These are phyloP conservation scores for Apiotrichum mycotoxinovorans DNA, from an alignment of 1,284 basidiomycete species.

Conservation along the genomic window DNA sequence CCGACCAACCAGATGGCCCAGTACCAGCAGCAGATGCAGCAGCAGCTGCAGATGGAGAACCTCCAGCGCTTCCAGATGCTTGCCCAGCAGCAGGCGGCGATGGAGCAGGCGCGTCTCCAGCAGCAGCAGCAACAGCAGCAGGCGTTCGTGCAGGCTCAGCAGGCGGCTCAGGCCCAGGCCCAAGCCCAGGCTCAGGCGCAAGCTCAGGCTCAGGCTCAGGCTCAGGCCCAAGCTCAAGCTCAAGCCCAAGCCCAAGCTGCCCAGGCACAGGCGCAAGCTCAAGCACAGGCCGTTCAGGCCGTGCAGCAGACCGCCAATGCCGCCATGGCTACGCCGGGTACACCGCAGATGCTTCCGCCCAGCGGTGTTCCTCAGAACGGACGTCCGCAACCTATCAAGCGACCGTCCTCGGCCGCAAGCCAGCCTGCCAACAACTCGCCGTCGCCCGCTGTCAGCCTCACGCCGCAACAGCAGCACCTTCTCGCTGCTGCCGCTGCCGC, in stretches of 20 bases:
- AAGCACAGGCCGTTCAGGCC: constrained; percentile 10
- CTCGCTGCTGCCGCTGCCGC: constrained; percentile 12
- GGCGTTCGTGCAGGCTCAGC: constrained; percentile 1
- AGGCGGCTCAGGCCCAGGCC: constrained; percentile 8
- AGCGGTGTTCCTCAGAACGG: constrained; percentile 14
- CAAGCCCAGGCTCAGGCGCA: constrained; percentile 4
- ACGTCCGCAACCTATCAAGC: constrained; percentile 6
- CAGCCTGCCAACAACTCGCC: constrained; percentile 1
- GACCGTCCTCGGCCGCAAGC: constrained; percentile 2
- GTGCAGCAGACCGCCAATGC: constrained; percentile 11
- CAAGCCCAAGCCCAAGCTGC: constrained; percentile 9
- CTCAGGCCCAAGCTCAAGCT: constrained; percentile 12
- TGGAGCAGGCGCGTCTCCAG: constrained; percentile 28
- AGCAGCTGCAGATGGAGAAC: constrained; percentile 43
- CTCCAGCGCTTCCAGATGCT: constrained; percentile 40
- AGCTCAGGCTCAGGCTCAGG: constrained; percentile 17
- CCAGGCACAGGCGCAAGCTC: constrained; percentile 12
- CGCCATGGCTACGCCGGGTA: constrained; percentile 11
- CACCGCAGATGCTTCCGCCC: constrained; percentile 10
- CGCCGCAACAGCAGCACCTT: constrained; percentile 15
- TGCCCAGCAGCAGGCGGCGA: constrained; percentile 36
- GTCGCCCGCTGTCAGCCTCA: constrained; percentile 16
- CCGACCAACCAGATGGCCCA: constrained; percentile 31
- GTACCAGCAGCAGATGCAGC: constrained; percentile 31
- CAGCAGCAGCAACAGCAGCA: constrained; percentile 29